phyloP scores from a whole-genome alignment of 2,329 filamentous ascomycete species.

The Truncatella angustata region DNA sequence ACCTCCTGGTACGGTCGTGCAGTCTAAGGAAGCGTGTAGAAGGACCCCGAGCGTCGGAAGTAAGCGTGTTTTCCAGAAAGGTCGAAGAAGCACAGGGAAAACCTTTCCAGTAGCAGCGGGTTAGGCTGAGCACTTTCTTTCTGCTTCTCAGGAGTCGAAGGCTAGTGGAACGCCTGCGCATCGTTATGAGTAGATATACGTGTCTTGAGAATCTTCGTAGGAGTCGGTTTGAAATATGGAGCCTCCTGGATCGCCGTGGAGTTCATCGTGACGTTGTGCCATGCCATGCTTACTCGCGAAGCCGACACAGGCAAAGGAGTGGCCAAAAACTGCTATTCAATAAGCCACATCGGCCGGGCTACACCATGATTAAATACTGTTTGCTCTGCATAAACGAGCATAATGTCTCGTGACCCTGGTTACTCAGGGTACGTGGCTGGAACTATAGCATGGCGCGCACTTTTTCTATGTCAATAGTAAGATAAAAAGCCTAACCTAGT shows the following conservation, averaged over 20 bases:
- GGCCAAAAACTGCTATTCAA: neutral
- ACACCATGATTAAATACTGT: no score
- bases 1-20: neutral
- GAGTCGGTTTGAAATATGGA: conserved; percentile 11
- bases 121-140: neutral
- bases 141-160: conserved; percentile 13
- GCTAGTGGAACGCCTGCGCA: neutral
- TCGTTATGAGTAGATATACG: neutral
- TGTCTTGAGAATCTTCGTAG: neutral
- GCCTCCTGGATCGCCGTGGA: conserved; percentile 10
- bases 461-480: no score
- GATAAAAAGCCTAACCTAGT: no score
- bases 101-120: neutral
- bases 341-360: no score
- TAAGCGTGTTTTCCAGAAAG: neutral
- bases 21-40: neutral
- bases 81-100: conserved; percentile 1
- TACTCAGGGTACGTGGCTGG: neutral
- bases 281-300: conserved; percentile 8
- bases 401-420: neutral
- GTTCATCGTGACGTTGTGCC: conserved; percentile 1
- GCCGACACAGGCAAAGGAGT: conserved; percentile 11
- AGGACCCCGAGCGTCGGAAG: neutral
- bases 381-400: neutral
- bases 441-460: no score